Conservation (phyloP, 1,139 yeast species). For the Yamadazyma blattariae region DNA sequence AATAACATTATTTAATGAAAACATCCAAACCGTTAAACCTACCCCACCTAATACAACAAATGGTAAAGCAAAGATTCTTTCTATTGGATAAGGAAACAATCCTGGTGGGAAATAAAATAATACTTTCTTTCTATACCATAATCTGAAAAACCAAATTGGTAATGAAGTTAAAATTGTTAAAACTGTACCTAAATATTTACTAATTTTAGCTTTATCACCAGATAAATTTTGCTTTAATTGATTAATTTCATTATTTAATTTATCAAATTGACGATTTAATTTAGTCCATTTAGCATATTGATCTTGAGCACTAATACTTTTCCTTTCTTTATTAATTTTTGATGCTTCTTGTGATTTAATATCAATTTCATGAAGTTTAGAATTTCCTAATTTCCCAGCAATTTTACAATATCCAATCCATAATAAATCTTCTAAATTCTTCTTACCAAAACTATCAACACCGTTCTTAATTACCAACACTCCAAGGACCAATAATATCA, state of each 20-base stretch:
- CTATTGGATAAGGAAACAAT: slow-evolving; percentile 54
- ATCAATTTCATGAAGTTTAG: slow-evolving; percentile 31
- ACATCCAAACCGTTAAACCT: slow-evolving; percentile 53
- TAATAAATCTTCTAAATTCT: slow-evolving; percentile 26
- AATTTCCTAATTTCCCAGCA: slow-evolving; percentile 31
- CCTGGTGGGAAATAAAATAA: slow-evolving; percentile 62
- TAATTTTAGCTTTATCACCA: slow-evolving; percentile 35
- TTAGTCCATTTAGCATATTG: slow-evolving; percentile 97
- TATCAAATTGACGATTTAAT: slow-evolving; percentile 69
- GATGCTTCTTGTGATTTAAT: slow-evolving; percentile 44
- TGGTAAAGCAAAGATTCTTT: slow-evolving; percentile 60
- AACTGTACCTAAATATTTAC: slow-evolving; percentile 23
- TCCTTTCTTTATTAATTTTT: slow-evolving; percentile 50
- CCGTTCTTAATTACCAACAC: slow-evolving; percentile 31
- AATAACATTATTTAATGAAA: slow-evolving; percentile 32
- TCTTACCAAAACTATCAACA: slow-evolving; percentile 33
- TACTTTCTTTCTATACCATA: slow-evolving; percentile 56
- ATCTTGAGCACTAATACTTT: slow-evolving; percentile 79
- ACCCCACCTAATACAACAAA: slow-evolving; percentile 54
- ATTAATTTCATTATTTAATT: slow-evolving; percentile 52
- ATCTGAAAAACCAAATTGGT: slow-evolving; percentile 51
- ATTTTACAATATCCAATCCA: slow-evolving; percentile 42
- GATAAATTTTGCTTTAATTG: slow-evolving; percentile 35
- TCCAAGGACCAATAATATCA: slow-evolving; percentile 25
- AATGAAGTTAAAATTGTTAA: slow-evolving; percentile 31